Percentiles rank a stretch among this genome's conserved stretches.
These are phyloP conservation scores for Backusella australiensis DNA, from an alignment of 192 early-diverging fungal species.

Conservation along the genomic window DNA sequence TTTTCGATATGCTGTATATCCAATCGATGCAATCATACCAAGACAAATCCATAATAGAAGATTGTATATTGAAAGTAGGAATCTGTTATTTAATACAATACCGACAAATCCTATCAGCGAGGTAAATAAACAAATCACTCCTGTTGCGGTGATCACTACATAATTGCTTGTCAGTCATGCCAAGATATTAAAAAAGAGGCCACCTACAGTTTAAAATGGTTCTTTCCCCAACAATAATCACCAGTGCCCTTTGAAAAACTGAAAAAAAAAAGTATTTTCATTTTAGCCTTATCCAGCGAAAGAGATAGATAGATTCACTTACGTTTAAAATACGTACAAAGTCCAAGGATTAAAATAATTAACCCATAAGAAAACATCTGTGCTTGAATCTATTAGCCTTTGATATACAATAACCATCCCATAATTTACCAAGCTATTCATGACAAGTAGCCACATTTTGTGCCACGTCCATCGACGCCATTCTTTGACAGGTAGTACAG, in stretches of 20 bases:
- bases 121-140: not conserved
- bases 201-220: slow-evolving; percentile 12
- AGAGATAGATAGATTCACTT: not conserved
- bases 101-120: slow-evolving; percentile 37
- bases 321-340: slow-evolving; percentile 2
- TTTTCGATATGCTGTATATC: slow-evolving; percentile 23
- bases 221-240: slow-evolving; percentile 15
- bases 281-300: too few species aligned
- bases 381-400: not conserved
- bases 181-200: not conserved
- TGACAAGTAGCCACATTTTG: slow-evolving; percentile 32
- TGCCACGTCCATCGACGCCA: slow-evolving; percentile 36
- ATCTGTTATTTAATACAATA: slow-evolving; percentile 39
- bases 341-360: not conserved
- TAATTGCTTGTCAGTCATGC: too few species aligned
- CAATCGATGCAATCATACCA: not conserved
- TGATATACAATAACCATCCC: not conserved
- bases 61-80: slow-evolving; percentile 31
- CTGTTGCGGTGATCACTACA: not conserved
- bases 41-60: slow-evolving; percentile 36
- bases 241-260: slow-evolving; percentile 14
- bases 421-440: slow-evolving; percentile 36
- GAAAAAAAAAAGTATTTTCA: too few species aligned
- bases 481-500: slow-evolving; percentile 1
- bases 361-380: not conserved